Base-by-base conservation (phyloP, 495 filamentous ascomycete genomes). In the Xylaria castorea region DNA sequence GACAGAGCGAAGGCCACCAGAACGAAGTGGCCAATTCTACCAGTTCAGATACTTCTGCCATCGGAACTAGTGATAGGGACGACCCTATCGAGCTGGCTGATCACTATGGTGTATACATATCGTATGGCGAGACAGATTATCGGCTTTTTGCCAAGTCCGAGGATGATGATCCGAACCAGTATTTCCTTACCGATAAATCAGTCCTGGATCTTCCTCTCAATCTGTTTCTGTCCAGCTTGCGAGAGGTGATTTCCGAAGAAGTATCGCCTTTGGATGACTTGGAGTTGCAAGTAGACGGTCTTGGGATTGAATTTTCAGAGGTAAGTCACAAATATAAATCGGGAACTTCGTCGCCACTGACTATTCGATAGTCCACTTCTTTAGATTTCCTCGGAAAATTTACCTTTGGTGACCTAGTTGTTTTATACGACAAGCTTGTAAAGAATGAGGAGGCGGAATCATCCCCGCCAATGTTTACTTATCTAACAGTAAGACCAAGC, bases 231-330 rank as follows among this genome's bases (percentile, higher is more conserved):
- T 77, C 83, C 51, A 88, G 87, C 42, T 87, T 93, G 72, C 91
- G 93, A 53, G 79, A 84, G 34, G 87, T 94, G 8, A 88, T 97
- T 71, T 83, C 84, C 38, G 86, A 91, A 25, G 92, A 91, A 75
- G 84, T 96, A 27, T 80, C 82, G 25, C 83, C 89, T 38, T 87
- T 90, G 40, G 91, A 95, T 71, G 90, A 94, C 71, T 80, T 97
- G 58, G 84, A 90, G 32, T 82, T 96, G 70, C 85, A 89, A 61
- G 84, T 97, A 68, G 88, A 91, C 22, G 83, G 88, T 32, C 83
- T 96, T 69, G 91, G 87, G 73, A 84, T 97, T 44, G 87, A 92
- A 74, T 83, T 93, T 79, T 88, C 86, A 72, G 92, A 96, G 87
- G 92, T 92, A 85, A 87, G 87, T 68, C 73, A 27, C 27, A 58